A percentile compares a stretch with the other conserved stretches of the same genome.
These are phyloP conservation scores for Pseudocercospora vitis DNA, from an alignment of 2,329 filamentous ascomycete species.

Conservation along the genomic window DNA sequence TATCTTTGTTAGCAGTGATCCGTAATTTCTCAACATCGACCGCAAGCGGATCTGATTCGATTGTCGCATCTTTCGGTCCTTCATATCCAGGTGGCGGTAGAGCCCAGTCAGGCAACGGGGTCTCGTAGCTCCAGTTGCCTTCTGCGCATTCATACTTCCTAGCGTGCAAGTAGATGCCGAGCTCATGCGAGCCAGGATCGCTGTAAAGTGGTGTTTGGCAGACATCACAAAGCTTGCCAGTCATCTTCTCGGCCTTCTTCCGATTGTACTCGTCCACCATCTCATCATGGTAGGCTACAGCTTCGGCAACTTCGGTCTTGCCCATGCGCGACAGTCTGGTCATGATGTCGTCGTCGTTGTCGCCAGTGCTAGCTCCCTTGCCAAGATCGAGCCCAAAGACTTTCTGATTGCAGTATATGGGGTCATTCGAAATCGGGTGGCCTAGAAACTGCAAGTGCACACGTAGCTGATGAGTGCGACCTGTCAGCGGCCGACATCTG, in stretches of 20 bases:
- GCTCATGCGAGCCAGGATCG: conserved; percentile 84
- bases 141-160: conserved; percentile 81
- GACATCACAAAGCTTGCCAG: conserved; percentile 74
- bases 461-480: conserved; percentile 89
- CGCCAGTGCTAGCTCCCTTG: conserved; percentile 62
- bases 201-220: conserved; percentile 90
- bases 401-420: conserved; percentile 91
- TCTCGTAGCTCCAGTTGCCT: conserved; percentile 84
- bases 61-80: conserved; percentile 67
- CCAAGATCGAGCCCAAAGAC: conserved; percentile 86
- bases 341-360: conserved; percentile 87
- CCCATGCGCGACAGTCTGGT: conserved; percentile 83
- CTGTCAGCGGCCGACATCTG: conserved; percentile 87
- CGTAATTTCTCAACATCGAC: conserved; percentile 45
- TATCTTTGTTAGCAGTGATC: not conserved
- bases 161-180: conserved; percentile 92
- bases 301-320: conserved; percentile 87
- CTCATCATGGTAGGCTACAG: conserved; percentile 89
- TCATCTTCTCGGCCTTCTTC: conserved; percentile 89
- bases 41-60: conserved; percentile 48
- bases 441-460: conserved; percentile 94
- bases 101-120: conserved; percentile 81
- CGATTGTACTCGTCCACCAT: conserved; percentile 90
- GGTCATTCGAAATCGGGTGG: conserved; percentile 94
- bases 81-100: conserved; percentile 71